Evolutionary conservation across 768 basidiomycete genomes (phyloP).

Genomic region (Boletus edulis): DNA sequence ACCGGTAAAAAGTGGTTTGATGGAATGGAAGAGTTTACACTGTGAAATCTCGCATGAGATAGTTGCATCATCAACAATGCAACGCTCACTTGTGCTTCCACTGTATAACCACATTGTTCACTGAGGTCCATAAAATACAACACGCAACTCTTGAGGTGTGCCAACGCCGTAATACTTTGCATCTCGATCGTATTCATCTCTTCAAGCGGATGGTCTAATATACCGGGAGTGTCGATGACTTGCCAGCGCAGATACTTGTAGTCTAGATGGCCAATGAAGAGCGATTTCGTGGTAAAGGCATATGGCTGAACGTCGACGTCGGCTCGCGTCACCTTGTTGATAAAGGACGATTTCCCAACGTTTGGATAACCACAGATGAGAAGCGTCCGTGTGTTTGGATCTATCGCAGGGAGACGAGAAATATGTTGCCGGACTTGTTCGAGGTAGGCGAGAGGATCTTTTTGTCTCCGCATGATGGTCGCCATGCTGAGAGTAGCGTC

Average conservation of each 20-base stretch:
- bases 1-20: constrained; percentile 93
- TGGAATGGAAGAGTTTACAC: constrained; percentile 99
- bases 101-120: constrained; percentile 96
- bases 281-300: constrained; percentile 98
- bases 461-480: constrained; percentile 97
- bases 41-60: constrained; percentile 29
- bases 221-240: constrained; percentile 98
- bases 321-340: constrained; percentile 99
- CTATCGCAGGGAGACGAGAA: constrained; percentile 95
- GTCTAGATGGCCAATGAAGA: constrained; percentile 98
- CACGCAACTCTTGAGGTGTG: constrained; percentile 91
- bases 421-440: constrained; percentile 99
- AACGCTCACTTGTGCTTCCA: constrained; percentile 84
- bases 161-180: constrained; percentile 98
- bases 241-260: constrained; percentile 99
- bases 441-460: constrained; percentile 96
- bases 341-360: constrained; percentile 98
- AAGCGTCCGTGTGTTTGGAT: constrained; percentile 96
- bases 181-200: constrained; percentile 99
- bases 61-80: background rate
- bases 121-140: constrained; percentile 99
- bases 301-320: constrained; percentile 99
- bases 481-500: constrained; percentile 71
- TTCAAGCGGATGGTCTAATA: constrained; percentile 96
- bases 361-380: constrained; percentile 99